Percentiles rank a stretch among this genome's conserved stretches.
These are phyloP conservation scores for Pseudomicrostroma phylloplanum DNA, from an alignment of 1,284 basidiomycete genomes.

Conservation along the genomic window DNA sequence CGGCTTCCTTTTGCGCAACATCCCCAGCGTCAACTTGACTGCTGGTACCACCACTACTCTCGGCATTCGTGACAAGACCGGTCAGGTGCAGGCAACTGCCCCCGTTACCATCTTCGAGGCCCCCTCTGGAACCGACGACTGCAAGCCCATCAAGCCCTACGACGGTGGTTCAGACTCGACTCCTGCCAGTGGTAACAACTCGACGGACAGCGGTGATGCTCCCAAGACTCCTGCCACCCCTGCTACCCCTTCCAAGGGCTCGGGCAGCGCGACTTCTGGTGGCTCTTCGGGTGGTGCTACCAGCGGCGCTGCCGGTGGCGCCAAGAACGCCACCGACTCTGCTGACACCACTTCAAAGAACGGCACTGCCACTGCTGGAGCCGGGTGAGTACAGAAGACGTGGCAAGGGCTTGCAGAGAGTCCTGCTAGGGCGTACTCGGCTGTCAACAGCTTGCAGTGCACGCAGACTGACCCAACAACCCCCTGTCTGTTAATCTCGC, in stretches of 20 bases:
- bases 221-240: neutral
- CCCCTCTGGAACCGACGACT: neutral
- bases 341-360: neutral
- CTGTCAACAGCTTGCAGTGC: no score
- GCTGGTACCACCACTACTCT: slow-evolving; percentile 1
- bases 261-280: neutral
- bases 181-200: neutral
- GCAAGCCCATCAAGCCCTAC: neutral
- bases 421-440: no score
- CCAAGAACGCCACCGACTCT: neutral
- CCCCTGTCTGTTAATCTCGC: no score
- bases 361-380: neutral
- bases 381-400: no score
- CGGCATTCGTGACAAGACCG: neutral
- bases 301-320: neutral
- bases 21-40: neutral
- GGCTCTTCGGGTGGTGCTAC: neutral
- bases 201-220: neutral
- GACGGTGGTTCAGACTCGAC: neutral
- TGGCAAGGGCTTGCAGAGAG: no score
- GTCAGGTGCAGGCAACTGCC: neutral
- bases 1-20: neutral
- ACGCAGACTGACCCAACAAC: no score
- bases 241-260: neutral
- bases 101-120: neutral